Evolutionary conservation across 352 stramenopile species (phyloP).

Genomic region (Paralagenidium karlingii): DNA sequence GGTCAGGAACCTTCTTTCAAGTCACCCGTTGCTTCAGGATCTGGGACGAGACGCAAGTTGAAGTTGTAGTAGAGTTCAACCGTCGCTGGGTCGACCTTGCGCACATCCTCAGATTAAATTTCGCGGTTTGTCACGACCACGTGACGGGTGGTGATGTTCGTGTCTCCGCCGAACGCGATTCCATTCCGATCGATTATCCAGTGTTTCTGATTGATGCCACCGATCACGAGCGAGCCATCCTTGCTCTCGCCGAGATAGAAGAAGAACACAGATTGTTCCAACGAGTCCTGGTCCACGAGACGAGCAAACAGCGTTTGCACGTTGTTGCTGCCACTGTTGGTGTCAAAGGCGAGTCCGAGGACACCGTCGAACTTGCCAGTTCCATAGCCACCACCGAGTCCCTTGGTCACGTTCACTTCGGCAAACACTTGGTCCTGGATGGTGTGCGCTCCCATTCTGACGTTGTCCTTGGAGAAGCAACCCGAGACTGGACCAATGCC

Average conservation of each 20-base stretch:
- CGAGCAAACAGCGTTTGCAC: constrained; percentile 79
- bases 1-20: no score
- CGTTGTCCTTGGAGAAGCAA: constrained; percentile 52
- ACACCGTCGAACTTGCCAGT: constrained; percentile 91
- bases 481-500: constrained; percentile 66
- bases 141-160: no score
- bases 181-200: no score
- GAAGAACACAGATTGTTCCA: constrained; percentile 72
- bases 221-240: constrained; percentile 16
- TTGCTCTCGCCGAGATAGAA: constrained; percentile 78
- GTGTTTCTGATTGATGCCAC: constrained; percentile 34
- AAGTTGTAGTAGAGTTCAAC: constrained; percentile 84
- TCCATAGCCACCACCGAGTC: constrained; percentile 77
- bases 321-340: constrained; percentile 67
- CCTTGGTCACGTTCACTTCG: constrained; percentile 80
- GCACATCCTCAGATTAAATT: constrained; percentile 86
- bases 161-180: no score
- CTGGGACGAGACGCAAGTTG: no score
- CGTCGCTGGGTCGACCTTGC: constrained; percentile 50
- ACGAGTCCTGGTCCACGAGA: constrained; percentile 57
- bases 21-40: no score
- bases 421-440: constrained; percentile 68
- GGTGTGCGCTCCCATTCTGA: constrained; percentile 20
- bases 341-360: constrained; percentile 81
- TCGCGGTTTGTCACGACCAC: no score